A percentile compares a stretch with the other conserved stretches of the same genome.
phyloP scores from a whole-genome alignment of 768 basidiomycete species.

The Rhizopogon sp. region DNA sequence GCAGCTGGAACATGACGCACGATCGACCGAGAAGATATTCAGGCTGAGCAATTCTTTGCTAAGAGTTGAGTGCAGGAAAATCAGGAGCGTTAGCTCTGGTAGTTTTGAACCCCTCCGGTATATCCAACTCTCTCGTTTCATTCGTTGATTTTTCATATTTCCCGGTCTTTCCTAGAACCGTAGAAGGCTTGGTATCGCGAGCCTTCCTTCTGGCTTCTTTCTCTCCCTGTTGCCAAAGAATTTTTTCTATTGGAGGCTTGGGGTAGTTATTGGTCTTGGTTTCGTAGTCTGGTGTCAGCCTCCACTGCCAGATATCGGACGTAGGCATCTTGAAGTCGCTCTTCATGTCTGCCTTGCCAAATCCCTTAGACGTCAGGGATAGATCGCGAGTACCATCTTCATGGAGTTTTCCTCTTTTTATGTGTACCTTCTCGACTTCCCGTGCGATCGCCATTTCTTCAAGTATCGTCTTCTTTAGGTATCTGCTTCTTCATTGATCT shows the following conservation, averaged over 20 bases:
- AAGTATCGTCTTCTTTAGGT: constrained; percentile 18
- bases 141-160: background rate
- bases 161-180: background rate
- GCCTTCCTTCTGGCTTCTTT: background rate
- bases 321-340: background rate
- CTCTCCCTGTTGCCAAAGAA: background rate
- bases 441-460: constrained; percentile 12
- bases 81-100: background rate
- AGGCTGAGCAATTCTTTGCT: background rate
- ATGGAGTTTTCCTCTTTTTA: constrained; percentile 5
- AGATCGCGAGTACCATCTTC: constrained; percentile 3
- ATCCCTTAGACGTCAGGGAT: background rate
- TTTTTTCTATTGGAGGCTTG: background rate
- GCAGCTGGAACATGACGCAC: background rate
- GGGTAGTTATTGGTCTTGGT: constrained; percentile 1
- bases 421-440: constrained; percentile 15
- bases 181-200: background rate
- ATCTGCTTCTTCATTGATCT: constrained; percentile 7
- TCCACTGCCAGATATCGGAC: constrained; percentile 1
- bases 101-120: background rate
- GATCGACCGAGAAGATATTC: background rate
- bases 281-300: constrained; percentile 1
- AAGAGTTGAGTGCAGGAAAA: background rate
- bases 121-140: background rate
- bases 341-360: background rate